Conservation (phyloP, 495 filamentous ascomycete species). For the Chaetomium cochliodes region DNA sequence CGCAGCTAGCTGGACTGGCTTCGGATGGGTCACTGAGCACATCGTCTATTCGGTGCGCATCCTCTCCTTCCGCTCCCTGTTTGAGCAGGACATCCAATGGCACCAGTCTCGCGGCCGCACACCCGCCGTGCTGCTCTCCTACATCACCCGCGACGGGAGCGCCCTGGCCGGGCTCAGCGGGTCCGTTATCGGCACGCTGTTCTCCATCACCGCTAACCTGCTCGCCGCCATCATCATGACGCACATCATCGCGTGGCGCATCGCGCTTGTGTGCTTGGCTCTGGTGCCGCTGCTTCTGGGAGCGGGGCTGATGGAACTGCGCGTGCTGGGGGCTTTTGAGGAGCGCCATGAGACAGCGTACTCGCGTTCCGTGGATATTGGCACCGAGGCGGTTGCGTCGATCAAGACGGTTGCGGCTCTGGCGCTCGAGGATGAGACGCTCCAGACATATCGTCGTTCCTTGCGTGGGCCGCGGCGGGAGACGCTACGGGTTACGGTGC, state of each 20-base stretch:
- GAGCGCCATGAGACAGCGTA: slow-evolving; percentile 67
- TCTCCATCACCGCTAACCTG: slow-evolving; percentile 71
- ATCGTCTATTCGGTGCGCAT: slow-evolving; percentile 76
- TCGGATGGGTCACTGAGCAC: slow-evolving; percentile 73
- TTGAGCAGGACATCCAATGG: slow-evolving; percentile 86
- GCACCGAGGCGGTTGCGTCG: slow-evolving; percentile 78
- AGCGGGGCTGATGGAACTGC: slow-evolving; percentile 77
- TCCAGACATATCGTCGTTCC: slow-evolving; percentile 54
- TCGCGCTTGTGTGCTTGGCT: slow-evolving; percentile 76
- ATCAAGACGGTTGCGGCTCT: slow-evolving; percentile 88
- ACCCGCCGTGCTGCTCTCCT: slow-evolving; percentile 73
- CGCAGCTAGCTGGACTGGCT: slow-evolving; percentile 61
- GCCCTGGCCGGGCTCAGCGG: slow-evolving; percentile 77
- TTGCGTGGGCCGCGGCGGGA: slow-evolving; percentile 22
- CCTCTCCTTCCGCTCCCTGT: slow-evolving; percentile 74
- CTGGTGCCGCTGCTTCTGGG: slow-evolving; percentile 72
- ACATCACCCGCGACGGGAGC: slow-evolving; percentile 76
- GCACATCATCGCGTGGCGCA: slow-evolving; percentile 75
- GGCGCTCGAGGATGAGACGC: slow-evolving; percentile 58
- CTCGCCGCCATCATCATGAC: slow-evolving; percentile 64
- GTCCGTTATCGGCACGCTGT: slow-evolving; percentile 71
- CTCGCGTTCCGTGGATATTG: slow-evolving; percentile 69
- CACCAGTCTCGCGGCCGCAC: slow-evolving; percentile 79
- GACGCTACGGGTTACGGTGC: slow-evolving; percentile 25
- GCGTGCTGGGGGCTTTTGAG: slow-evolving; percentile 66